Conservation (phyloP, 345 rosid genomes). For the Carallia brachiata region DNA sequence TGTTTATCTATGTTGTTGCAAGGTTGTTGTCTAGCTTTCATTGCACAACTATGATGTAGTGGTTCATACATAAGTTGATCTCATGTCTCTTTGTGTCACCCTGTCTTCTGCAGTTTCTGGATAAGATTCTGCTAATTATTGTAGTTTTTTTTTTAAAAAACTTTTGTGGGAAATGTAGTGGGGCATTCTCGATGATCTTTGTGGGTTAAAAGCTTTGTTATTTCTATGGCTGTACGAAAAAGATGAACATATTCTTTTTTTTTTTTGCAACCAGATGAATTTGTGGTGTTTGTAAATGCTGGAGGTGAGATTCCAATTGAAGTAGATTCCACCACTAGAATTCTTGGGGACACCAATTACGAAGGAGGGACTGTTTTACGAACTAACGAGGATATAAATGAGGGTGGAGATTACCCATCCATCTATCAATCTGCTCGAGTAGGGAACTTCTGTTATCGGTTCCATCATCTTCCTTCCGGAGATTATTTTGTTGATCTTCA, state of each 20-base stretch:
- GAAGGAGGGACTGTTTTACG: conserved; percentile 72
- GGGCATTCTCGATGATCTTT: background rate
- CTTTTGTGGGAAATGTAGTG: too few species aligned
- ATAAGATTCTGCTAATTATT: conserved; percentile 3
- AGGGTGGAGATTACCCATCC: conserved; percentile 73
- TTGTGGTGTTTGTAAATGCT: conserved; percentile 67
- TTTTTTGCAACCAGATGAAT: conserved; percentile 44
- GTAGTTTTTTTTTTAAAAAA: background rate
- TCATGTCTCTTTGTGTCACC: too few species aligned
- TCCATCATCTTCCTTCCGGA: conserved; percentile 53
- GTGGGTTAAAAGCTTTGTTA: background rate
- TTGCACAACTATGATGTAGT: too few species aligned
- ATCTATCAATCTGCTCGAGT: conserved; percentile 74
- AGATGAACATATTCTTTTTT: too few species aligned
- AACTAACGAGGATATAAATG: conserved; percentile 67
- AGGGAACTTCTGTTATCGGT: conserved; percentile 64
- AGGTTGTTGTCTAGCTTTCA: too few species aligned
- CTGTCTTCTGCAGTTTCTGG: background rate
- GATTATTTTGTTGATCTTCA: conserved; percentile 77
- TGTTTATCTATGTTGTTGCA: too few species aligned
- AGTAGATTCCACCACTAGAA: conserved; percentile 40
- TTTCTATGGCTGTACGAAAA: too few species aligned
- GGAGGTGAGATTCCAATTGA: conserved; percentile 56
- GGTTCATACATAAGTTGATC: too few species aligned
- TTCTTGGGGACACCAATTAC: conserved; percentile 52